Evolutionary conservation across 768 basidiomycete species (phyloP).

Genomic region (Termitomyces heimii): DNA sequence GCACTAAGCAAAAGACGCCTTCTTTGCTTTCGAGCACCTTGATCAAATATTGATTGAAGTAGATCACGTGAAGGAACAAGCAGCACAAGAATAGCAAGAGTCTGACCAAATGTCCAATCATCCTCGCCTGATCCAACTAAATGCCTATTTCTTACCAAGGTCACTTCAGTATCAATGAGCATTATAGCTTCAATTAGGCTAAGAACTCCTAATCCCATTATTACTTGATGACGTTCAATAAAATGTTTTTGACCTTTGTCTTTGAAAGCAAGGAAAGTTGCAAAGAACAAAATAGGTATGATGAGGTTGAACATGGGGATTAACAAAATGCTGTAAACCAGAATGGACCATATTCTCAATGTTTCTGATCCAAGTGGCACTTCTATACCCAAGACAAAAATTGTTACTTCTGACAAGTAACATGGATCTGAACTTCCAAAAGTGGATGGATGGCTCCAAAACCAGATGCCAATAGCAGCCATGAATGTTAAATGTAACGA

Average conservation of each 20-base stretch:
- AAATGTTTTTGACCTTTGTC: background rate
- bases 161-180: background rate
- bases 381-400: background rate
- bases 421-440: background rate
- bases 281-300: background rate
- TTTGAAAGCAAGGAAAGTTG: background rate
- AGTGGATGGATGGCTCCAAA: background rate
- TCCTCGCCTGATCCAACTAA: background rate
- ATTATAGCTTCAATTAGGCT: background rate
- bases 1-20: background rate
- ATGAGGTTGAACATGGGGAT: background rate
- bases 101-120: slow-evolving; percentile 9
- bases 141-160: background rate
- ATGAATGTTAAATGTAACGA: background rate
- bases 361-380: background rate
- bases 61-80: slow-evolving; percentile 5
- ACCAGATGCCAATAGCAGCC: slow-evolving; percentile 1
- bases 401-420: background rate
- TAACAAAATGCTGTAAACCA: background rate
- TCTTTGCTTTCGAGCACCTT: background rate
- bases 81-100: slow-evolving; percentile 4
- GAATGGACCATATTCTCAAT: background rate
- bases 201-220: background rate
- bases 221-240: background rate
- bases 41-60: background rate